phyloP scores from a whole-genome alignment of 1,139 yeast genomes.

The Sugiyamaella grinbergsii region DNA sequence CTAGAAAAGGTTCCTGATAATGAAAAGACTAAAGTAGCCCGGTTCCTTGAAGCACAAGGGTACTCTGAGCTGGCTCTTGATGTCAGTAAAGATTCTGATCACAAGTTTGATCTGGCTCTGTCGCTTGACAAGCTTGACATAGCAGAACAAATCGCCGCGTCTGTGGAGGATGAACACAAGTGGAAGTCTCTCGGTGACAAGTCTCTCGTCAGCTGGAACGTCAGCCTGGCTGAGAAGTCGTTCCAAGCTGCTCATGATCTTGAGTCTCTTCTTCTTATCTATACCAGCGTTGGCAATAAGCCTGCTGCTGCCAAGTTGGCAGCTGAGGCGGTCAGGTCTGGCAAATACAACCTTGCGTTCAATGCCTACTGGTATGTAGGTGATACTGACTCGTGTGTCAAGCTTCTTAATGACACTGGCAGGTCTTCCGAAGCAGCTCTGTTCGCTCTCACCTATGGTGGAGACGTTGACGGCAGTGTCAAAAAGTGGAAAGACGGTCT shows the following conservation, averaged over 20 bases:
- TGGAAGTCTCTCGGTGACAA: slow-evolving; percentile 94
- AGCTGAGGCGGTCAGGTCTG: slow-evolving; percentile 61
- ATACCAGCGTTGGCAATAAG: slow-evolving; percentile 77
- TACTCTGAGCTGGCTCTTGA: slow-evolving; percentile 77
- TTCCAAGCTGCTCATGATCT: slow-evolving; percentile 80
- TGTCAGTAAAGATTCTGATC: slow-evolving; percentile 81
- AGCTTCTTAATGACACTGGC: slow-evolving; percentile 66
- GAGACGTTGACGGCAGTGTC: slow-evolving; percentile 53
- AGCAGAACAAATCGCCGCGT: slow-evolving; percentile 71
- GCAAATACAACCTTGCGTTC: slow-evolving; percentile 88
- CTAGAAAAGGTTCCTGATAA: slow-evolving; percentile 64
- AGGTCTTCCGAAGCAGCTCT: slow-evolving; percentile 84
- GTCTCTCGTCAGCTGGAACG: slow-evolving; percentile 76
- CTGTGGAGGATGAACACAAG: slow-evolving; percentile 57
- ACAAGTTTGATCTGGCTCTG: slow-evolving; percentile 79
- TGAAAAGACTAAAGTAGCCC: slow-evolving; percentile 78
- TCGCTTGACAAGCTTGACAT: slow-evolving; percentile 65
- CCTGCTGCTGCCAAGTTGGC: slow-evolving; percentile 60
- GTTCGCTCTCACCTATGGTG: slow-evolving; percentile 74
- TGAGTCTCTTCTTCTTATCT: slow-evolving; percentile 76
- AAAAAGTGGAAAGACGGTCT: slow-evolving; percentile 68
- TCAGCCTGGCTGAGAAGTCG: slow-evolving; percentile 77
- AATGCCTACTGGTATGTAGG: slow-evolving; percentile 89
- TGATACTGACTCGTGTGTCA: slow-evolving; percentile 63
- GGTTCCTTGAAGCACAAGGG: slow-evolving; percentile 94